Percentiles rank a stretch among this genome's conserved stretches.
phyloP scores from a whole-genome alignment of 1,284 basidiomycete genomes.

The Ceratobasidium sp. region DNA sequence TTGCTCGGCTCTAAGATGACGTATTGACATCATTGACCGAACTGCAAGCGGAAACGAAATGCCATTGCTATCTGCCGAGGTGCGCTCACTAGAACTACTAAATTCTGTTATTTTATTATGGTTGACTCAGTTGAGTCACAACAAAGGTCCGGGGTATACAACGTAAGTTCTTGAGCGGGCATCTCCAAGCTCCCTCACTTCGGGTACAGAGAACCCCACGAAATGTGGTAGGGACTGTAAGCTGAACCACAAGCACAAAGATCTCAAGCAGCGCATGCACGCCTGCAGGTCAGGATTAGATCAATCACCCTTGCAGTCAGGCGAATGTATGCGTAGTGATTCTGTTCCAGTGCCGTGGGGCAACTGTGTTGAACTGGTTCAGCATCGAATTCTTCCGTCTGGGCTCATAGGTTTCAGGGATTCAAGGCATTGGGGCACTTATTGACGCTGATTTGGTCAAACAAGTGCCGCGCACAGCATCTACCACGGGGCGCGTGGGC shows the following conservation, averaged over 20 bases:
- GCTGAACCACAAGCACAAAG: neutral
- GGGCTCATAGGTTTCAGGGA: constrained; percentile 8
- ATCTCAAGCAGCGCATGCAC: constrained; percentile 28
- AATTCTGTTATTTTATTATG: neutral
- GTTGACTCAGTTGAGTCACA: too few species aligned
- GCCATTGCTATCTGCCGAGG: constrained; percentile 18
- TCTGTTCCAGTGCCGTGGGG: constrained; percentile 18
- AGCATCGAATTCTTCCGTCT: constrained; percentile 17
- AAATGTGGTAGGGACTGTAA: neutral
- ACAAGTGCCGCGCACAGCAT: neutral
- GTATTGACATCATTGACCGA: constrained; percentile 6
- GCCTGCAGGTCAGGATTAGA: constrained; percentile 26
- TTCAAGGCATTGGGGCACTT: neutral
- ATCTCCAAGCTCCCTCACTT: neutral
- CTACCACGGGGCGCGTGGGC: neutral
- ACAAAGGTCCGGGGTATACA: constrained; percentile 8
- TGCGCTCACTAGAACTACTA: neutral
- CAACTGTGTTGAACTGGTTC: constrained; percentile 19
- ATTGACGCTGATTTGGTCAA: neutral
- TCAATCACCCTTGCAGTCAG: constrained; percentile 6
- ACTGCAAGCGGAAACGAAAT: constrained; percentile 21
- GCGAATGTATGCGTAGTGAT: constrained; percentile 1
- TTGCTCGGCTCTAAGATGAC: constrained; percentile 5
- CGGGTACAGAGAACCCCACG: neutral
- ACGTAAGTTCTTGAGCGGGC: neutral